Conservation (phyloP, 352 stramenopile species). For the Pythium plurisporium region DNA sequence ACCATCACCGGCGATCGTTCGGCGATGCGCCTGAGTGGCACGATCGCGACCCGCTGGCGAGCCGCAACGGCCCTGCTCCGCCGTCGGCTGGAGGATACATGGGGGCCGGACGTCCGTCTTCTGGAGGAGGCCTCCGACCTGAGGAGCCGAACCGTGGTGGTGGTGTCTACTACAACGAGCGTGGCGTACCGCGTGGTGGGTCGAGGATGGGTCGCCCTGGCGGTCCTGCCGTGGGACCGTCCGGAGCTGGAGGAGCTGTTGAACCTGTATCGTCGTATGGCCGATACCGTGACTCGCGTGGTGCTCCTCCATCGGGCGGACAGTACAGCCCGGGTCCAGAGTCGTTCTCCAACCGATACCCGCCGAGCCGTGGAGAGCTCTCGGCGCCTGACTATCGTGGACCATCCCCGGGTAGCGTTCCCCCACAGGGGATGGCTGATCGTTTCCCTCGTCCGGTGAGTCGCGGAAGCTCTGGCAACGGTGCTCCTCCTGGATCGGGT, state of each 20-base stretch:
- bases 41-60: slow-evolving; percentile 14
- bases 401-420: background rate
- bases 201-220: slow-evolving; percentile 4
- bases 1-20: slow-evolving; percentile 16
- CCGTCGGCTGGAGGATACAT: slow-evolving; percentile 10
- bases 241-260: background rate
- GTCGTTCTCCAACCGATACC: slow-evolving; percentile 21
- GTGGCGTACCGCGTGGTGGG: slow-evolving; percentile 1
- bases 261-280: slow-evolving; percentile 8
- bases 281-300: slow-evolving; percentile 19
- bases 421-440: slow-evolving; percentile 3
- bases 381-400: slow-evolving; percentile 2
- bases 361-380: slow-evolving; percentile 4
- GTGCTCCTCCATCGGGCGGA: background rate
- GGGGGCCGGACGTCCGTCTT: slow-evolving; percentile 1
- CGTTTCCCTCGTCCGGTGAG: slow-evolving; percentile 19
- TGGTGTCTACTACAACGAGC: slow-evolving; percentile 20
- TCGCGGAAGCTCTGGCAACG: slow-evolving; percentile 6
- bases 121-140: slow-evolving; percentile 5
- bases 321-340: slow-evolving; percentile 24
- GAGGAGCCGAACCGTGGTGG: slow-evolving; percentile 11
- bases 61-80: slow-evolving; percentile 3
- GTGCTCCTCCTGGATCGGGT: background rate
- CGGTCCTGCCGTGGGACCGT: background rate
- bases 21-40: slow-evolving; percentile 16